Percentiles rank a stretch among this genome's conserved stretches.
Conservation (phyloP, 805 yeast species). For the Saturnispora diversa region DNA sequence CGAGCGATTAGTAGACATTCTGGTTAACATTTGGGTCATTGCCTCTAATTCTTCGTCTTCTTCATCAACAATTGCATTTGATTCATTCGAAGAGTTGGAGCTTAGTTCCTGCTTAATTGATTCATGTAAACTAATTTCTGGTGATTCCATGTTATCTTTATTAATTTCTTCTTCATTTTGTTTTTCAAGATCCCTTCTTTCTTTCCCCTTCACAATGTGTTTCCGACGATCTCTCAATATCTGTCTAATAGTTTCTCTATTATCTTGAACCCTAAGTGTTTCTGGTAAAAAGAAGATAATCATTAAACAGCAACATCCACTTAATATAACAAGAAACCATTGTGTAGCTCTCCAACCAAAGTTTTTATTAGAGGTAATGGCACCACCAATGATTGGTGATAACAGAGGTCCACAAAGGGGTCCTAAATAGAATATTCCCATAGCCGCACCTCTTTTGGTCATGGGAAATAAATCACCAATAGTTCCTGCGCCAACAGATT, state of each 20-base stretch:
- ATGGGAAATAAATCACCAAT: conserved; percentile 64
- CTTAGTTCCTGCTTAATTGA: conserved; percentile 1
- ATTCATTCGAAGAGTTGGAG: neutral
- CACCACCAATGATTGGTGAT: conserved; percentile 77
- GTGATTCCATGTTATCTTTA: neutral
- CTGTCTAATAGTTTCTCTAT: conserved; percentile 43
- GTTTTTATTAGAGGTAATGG: conserved; percentile 41
- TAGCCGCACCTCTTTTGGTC: conserved; percentile 64
- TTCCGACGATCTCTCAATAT: conserved; percentile 34
- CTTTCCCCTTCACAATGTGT: conserved; percentile 13
- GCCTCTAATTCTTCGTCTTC: conserved; percentile 18
- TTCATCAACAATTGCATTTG: too few relatives aligned
- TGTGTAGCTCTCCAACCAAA: conserved; percentile 91
- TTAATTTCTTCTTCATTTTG: neutral
- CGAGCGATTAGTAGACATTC: conserved; percentile 27
- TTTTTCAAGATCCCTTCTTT: conserved; percentile 13
- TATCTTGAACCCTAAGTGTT: conserved; percentile 60
- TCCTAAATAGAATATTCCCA: conserved; percentile 76
- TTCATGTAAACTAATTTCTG: neutral
- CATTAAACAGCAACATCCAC: conserved; percentile 44
- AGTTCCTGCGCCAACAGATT: conserved; percentile 86
- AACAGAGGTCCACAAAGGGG: conserved; percentile 73
- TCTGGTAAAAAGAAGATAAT: conserved; percentile 65
- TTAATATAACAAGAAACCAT: conserved; percentile 68
- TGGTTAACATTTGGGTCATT: conserved; percentile 30